phyloP scores from a whole-genome alignment of 805 yeast genomes.

The Ogataea paraovalis region DNA sequence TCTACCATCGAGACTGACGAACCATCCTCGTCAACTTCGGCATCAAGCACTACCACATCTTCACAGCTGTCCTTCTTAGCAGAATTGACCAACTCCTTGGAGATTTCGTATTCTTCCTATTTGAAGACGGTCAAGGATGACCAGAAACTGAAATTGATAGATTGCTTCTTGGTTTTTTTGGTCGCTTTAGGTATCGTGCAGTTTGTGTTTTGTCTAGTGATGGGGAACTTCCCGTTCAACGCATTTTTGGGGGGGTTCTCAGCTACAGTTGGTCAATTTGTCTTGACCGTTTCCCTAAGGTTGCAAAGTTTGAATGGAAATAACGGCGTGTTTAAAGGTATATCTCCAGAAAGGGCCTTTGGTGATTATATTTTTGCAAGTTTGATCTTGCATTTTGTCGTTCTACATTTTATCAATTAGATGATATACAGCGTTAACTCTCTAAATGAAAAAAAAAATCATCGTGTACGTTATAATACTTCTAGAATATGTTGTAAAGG shows the following conservation, averaged over 20 bases:
- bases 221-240: constrained; percentile 94
- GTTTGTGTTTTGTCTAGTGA: constrained; percentile 67
- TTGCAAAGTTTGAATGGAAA: constrained; percentile 51
- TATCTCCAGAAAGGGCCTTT: constrained; percentile 54
- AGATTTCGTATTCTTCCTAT: constrained; percentile 32
- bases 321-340: constrained; percentile 19
- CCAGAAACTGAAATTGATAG: constrained; percentile 61
- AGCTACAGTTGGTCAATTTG: constrained; percentile 93
- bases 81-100: constrained; percentile 31
- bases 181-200: constrained; percentile 75
- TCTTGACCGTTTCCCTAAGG: constrained; percentile 76
- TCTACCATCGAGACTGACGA: not conserved
- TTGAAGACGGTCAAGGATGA: constrained; percentile 27
- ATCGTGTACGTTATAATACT: not conserved
- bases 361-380: constrained; percentile 89
- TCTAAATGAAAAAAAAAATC: no score
- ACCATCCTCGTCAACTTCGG: constrained; percentile 5
- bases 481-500: not conserved
- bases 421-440: constrained; percentile 6
- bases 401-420: constrained; percentile 87
- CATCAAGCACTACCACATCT: constrained; percentile 6
- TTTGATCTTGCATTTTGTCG: constrained; percentile 81
- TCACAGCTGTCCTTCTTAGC: constrained; percentile 15
- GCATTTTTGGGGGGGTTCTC: constrained; percentile 93
- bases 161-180: constrained; percentile 68